phyloP scores from a whole-genome alignment of 2,329 filamentous ascomycete species.

The Colletotrichum aenigma region DNA sequence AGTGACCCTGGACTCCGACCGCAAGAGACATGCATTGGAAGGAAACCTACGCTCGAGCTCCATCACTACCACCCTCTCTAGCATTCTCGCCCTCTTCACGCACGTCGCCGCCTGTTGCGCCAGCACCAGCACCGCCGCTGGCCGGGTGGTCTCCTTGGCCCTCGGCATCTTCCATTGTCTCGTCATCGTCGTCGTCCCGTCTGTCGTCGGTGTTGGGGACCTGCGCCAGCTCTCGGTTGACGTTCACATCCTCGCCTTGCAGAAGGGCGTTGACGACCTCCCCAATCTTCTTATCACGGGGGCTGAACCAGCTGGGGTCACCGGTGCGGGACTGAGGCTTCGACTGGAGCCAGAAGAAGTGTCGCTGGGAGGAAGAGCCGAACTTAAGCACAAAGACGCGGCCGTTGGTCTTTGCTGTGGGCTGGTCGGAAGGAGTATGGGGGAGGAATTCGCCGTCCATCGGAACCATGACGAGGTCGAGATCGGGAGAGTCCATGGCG shows the following conservation, averaged over 20 bases:
- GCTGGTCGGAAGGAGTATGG: slow-evolving; percentile 63
- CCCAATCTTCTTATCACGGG: slow-evolving; percentile 84
- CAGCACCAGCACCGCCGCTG: slow-evolving; percentile 82
- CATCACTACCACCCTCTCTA: slow-evolving; percentile 92
- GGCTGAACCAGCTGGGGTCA: slow-evolving; percentile 80
- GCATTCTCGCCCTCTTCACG: slow-evolving; percentile 88
- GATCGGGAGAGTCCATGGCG: slow-evolving; percentile 72
- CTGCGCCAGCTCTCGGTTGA: slow-evolving; percentile 72
- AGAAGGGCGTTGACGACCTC: slow-evolving; percentile 84
- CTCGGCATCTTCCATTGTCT: slow-evolving; percentile 81
- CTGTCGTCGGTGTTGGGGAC: slow-evolving; percentile 57
- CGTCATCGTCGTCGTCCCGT: slow-evolving; percentile 68
- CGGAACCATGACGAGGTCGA: slow-evolving; percentile 94
- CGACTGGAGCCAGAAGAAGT: slow-evolving; percentile 97
- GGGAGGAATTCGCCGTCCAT: slow-evolving; percentile 86
- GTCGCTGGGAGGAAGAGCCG: slow-evolving; percentile 84
- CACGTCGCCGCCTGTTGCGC: slow-evolving; percentile 88
- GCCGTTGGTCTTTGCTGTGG: slow-evolving; percentile 74
- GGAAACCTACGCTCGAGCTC: slow-evolving; percentile 96
- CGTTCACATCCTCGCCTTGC: slow-evolving; percentile 87
- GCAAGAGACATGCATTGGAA: slow-evolving; percentile 12
- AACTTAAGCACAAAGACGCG: slow-evolving; percentile 96
- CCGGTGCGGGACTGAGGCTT: slow-evolving; percentile 75
- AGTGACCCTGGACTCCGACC: slow-evolving; percentile 4
- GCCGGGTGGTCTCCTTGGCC: slow-evolving; percentile 66